These are phyloP conservation scores for Saccharum spontaneum DNA, from an alignment of 176 grass and related monocot species.

Conservation along the genomic window DNA sequence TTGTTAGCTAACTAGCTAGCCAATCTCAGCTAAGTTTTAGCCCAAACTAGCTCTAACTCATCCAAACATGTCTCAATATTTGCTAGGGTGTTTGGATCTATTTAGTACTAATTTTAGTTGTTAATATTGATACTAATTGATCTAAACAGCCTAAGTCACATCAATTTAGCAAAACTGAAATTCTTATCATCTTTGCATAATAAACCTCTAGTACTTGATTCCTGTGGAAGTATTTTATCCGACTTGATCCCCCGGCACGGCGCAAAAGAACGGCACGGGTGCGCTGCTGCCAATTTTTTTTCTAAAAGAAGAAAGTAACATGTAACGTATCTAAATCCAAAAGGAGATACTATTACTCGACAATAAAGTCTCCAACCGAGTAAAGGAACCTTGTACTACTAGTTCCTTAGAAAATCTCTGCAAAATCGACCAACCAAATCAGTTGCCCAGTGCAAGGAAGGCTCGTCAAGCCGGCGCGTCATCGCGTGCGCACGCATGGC, in stretches of 20 bases:
- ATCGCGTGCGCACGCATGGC: conserved; percentile 19
- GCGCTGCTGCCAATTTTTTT: background rate
- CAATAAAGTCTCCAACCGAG: background rate
- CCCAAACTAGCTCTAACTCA: too few relatives aligned
- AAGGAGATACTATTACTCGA: background rate
- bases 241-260: too few relatives aligned
- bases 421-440: background rate
- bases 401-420: background rate
- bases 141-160: background rate
- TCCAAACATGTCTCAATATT: too few relatives aligned
- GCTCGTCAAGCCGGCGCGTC: background rate
- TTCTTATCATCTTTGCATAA: too few relatives aligned
- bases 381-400: background rate
- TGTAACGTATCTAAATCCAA: background rate
- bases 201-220: too few relatives aligned
- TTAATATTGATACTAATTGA: too few relatives aligned
- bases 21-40: too few relatives aligned
- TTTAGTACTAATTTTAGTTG: background rate
- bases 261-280: background rate
- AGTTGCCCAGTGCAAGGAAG: too few relatives aligned
- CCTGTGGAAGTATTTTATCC: too few relatives aligned
- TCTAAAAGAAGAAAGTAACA: background rate
- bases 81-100: too few relatives aligned
- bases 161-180: background rate
- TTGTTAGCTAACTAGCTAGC: too few relatives aligned